phyloP scores from a whole-genome alignment of 148 eudicot species.

The Spergularia marina region DNA sequence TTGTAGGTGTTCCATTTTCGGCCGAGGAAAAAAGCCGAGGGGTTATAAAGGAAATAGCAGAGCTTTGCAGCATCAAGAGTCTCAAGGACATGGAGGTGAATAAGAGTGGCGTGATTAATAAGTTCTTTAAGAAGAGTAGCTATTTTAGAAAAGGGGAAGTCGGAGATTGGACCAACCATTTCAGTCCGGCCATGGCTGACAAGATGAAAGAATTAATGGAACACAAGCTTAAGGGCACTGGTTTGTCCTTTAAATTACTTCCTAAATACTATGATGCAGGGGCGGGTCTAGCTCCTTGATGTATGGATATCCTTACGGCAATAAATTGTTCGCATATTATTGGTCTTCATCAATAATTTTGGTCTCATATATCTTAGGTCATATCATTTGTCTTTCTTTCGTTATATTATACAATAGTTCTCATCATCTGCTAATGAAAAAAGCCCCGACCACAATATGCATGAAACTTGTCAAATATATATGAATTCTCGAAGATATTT shows the following conservation, averaged over 20 bases:
- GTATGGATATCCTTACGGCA: too few relatives aligned
- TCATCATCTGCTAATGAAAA: too few relatives aligned
- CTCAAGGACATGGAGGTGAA: constrained; percentile 15
- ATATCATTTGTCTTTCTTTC: too few relatives aligned
- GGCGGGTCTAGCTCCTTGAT: too few relatives aligned
- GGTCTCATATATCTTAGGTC: too few relatives aligned
- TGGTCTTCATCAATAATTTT: too few relatives aligned
- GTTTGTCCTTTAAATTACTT: constrained; percentile 8
- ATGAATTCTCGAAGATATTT: too few relatives aligned
- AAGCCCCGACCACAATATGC: too few relatives aligned
- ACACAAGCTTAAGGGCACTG: constrained; percentile 5
- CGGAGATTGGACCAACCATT: constrained; percentile 16
- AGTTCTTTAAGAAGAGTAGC: constrained; percentile 5
- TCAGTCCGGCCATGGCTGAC: neutral
- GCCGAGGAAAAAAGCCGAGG: neutral
- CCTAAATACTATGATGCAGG: too few relatives aligned
- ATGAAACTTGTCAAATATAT: too few relatives aligned
- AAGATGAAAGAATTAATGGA: constrained; percentile 11
- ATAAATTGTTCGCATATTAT: too few relatives aligned
- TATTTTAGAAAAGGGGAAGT: constrained; percentile 18
- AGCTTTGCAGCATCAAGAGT: constrained; percentile 12
- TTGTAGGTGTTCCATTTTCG: constrained; percentile 9
- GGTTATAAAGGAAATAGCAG: neutral
- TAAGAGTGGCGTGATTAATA: constrained; percentile 14
- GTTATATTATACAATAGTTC: too few relatives aligned